Conservation (phyloP, 169 alveolate species). For the Blepharisma undulans region DNA sequence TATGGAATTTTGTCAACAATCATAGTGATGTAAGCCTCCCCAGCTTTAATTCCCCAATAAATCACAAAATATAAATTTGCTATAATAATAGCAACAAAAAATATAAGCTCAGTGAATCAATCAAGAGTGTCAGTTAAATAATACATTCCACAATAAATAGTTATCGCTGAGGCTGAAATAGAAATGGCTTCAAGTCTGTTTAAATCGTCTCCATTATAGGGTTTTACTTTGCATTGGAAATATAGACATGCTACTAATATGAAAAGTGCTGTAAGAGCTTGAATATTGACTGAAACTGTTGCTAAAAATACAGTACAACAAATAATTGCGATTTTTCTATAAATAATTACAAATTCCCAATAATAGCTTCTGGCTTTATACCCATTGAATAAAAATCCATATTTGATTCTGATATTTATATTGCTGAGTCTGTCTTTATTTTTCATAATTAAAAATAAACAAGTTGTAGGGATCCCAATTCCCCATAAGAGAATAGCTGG, state of each 20-base stretch:
- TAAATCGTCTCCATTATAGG: slow-evolving; percentile 32
- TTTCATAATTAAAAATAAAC: neutral
- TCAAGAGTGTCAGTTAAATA: slow-evolving; percentile 23
- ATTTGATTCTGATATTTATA: slow-evolving; percentile 26
- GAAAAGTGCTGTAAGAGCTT: slow-evolving; percentile 49
- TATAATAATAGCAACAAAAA: neutral
- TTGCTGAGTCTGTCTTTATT: neutral
- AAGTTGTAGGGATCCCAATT: slow-evolving; percentile 48
- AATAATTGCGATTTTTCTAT: slow-evolving; percentile 46
- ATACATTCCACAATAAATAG: slow-evolving; percentile 57
- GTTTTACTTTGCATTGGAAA: slow-evolving; percentile 33
- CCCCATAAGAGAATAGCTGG: slow-evolving; percentile 57
- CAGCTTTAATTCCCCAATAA: too few species aligned
- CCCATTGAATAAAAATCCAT: slow-evolving; percentile 55
- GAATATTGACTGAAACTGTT: slow-evolving; percentile 38
- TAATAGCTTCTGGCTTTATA: slow-evolving; percentile 39
- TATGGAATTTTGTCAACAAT: too few species aligned
- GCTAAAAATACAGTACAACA: slow-evolving; percentile 32
- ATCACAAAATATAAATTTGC: neutral
- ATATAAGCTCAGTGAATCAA: neutral
- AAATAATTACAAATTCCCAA: slow-evolving; percentile 59
- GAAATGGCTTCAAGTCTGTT: slow-evolving; percentile 41
- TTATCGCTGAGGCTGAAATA: slow-evolving; percentile 31
- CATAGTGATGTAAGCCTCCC: too few species aligned
- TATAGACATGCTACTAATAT: slow-evolving; percentile 14